Evolutionary conservation across 192 early-diverging fungal genomes (phyloP), one percentile per base, ranked within the genome.

Genomic region (Rhizoclosmatium sp.): DNA sequence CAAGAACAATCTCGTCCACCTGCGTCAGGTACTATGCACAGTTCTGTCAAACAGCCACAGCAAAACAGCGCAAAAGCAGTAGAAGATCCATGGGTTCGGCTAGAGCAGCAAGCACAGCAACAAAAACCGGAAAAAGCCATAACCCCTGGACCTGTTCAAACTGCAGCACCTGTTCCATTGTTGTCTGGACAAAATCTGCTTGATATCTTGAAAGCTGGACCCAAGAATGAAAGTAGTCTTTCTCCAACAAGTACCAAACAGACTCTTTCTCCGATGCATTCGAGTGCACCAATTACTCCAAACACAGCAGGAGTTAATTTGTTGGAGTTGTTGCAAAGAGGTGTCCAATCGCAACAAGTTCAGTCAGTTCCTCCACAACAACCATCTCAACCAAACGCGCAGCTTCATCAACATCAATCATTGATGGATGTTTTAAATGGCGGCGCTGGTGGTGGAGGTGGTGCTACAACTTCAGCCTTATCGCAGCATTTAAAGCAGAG

Each of bases 391-490:
- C 14, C 7, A 31, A 23, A 7, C 7, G 10, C 9, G 19, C 60
- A 62, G 60, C 60, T 19, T 7, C 60, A 21, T 5, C 60, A 62
- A 21, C 60, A 62, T 5, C 60, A 7, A 40, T 68, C 66, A 2
- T 47, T 68, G 0, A 46, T 68, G 66, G 66, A 40, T 40, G 46
- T 68, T 68, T 42, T 68, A 4, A 68, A 68, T n/a, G 42, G 14
- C 1, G 66, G 66, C 39, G 45, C 41, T 47, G 66, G 66, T 65
- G 40, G 31, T 31, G 31, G 31, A 21, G 58, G 58, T 4, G 58
- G 58, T 5, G 58, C 19, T 4, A 31, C 31, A 31, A 31, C 31
- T 31, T 31, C 31, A 31, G 31, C 31, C 31, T 31, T 31, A 59
- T 21, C 58, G 19, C 21, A 31, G 31, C 31, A 31, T 31, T 31